phyloP scores from a whole-genome alignment of 768 basidiomycete species.

The Trametes coccinea region DNA sequence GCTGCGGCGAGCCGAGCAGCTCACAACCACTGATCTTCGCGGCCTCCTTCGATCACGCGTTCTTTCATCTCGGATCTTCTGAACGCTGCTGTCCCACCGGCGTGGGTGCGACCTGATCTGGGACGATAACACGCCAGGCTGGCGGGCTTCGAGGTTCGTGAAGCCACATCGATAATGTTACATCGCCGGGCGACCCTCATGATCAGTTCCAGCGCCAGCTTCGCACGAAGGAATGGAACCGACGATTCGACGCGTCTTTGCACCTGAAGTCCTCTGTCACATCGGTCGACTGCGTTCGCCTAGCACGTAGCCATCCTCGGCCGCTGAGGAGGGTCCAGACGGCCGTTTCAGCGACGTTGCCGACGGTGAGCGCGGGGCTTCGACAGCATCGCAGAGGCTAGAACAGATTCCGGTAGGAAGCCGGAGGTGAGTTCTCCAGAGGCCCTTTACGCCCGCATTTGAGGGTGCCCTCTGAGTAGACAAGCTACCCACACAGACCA shows the following conservation, averaged over 20 bases:
- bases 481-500: neutral
- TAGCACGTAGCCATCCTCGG: neutral
- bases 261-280: neutral
- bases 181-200: constrained; percentile 3
- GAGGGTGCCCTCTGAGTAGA: constrained; percentile 14
- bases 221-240: constrained; percentile 10
- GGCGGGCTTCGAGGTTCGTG: constrained; percentile 11
- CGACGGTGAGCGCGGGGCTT: constrained; percentile 9
- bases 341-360: constrained; percentile 10
- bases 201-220: constrained; percentile 1
- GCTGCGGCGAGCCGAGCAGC: constrained; percentile 2
- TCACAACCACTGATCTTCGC: constrained; percentile 14
- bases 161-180: constrained; percentile 9
- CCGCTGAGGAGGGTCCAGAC: neutral
- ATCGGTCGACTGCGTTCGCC: neutral
- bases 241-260: neutral
- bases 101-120: constrained; percentile 13
- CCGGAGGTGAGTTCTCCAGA: constrained; percentile 7
- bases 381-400: constrained; percentile 10
- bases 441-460: constrained; percentile 18
- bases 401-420: constrained; percentile 8
- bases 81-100: constrained; percentile 14
- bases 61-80: constrained; percentile 24
- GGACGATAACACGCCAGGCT: constrained; percentile 5
- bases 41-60: constrained; percentile 9